phyloP scores from a whole-genome alignment of 495 filamentous ascomycete species.

The Ramalina intermedia region DNA sequence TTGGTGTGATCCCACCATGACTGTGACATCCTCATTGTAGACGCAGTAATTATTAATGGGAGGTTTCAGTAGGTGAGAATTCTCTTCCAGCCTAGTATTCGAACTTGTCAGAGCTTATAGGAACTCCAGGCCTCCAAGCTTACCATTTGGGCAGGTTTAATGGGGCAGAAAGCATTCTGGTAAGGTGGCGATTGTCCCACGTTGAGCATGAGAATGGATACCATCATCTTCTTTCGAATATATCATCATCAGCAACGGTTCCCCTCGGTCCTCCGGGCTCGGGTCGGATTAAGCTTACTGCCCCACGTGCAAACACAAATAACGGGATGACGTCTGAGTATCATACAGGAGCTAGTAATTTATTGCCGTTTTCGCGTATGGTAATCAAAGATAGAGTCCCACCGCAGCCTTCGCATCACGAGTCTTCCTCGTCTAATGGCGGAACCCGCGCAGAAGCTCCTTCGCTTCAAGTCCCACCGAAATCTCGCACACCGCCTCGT shows the following conservation, averaged over 20 bases:
- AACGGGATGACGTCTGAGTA: too few species aligned
- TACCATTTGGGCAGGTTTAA: constrained; percentile 83
- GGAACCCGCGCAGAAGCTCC: constrained; percentile 30
- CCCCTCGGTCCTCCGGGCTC: too few species aligned
- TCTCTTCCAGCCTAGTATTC: constrained; percentile 65
- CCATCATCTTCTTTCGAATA: too few species aligned
- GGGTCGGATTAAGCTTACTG: too few species aligned
- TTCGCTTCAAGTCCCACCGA: constrained; percentile 68
- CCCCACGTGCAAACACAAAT: too few species aligned
- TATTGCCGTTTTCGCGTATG: not conserved
- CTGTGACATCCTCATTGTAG: constrained; percentile 65
- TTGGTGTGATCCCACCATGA: constrained; percentile 42
- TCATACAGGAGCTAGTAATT: not conserved
- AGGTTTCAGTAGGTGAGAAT: constrained; percentile 83
- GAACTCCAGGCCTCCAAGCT: constrained; percentile 3
- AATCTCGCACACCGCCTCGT: constrained; percentile 73
- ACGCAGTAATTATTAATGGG: constrained; percentile 97
- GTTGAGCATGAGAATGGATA: too few species aligned
- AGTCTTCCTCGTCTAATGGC: constrained; percentile 21
- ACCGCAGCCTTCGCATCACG: not conserved
- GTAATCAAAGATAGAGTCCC: not conserved
- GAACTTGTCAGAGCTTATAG: not conserved
- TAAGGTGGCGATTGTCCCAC: too few species aligned
- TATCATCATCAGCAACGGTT: too few species aligned
- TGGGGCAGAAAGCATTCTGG: constrained; percentile 33